phyloP scores from a whole-genome alignment of 129 eudicot genomes.

The Oenanthe sinensis region DNA sequence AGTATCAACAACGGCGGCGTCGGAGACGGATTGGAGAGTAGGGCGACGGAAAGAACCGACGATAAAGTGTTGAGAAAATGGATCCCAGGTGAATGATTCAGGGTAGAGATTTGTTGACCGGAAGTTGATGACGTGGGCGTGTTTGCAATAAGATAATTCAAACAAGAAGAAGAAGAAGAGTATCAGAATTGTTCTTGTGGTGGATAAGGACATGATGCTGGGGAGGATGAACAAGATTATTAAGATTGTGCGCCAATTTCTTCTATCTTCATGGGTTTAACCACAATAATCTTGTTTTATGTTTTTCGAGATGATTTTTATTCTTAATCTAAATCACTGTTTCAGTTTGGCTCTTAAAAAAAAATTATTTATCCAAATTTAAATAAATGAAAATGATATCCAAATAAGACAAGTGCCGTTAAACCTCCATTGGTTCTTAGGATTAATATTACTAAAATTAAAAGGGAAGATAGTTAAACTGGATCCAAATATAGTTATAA shows the following conservation, averaged over 20 bases:
- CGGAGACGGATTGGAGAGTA: conserved; percentile 60
- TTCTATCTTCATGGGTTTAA: not conserved
- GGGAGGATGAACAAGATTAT: not conserved
- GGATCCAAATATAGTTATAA: too few relatives aligned
- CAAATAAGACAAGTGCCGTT: too few relatives aligned
- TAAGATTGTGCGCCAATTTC: not conserved
- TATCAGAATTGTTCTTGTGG: not conserved
- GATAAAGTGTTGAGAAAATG: conserved; percentile 60
- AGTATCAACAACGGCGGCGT: conserved; percentile 60
- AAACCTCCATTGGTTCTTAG: too few relatives aligned
- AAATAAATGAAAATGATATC: too few relatives aligned
- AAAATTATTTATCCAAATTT: too few relatives aligned
- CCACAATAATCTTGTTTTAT: not conserved
- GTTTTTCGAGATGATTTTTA: too few relatives aligned
- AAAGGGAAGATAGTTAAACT: too few relatives aligned
- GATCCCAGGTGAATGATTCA: conserved; percentile 62
- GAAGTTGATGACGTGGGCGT: conserved; percentile 60
- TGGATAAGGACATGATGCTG: not conserved
- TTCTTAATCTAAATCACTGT: too few relatives aligned
- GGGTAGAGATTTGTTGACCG: conserved; percentile 72
- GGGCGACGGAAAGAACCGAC: conserved; percentile 54
- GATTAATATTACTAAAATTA: too few relatives aligned
- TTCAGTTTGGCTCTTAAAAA: too few relatives aligned
- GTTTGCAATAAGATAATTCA: conserved; percentile 20
- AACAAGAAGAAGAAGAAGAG: conserved; percentile 10